These are phyloP conservation scores for Kwoniella heveanensis DNA, from an alignment of 768 basidiomycete genomes.

Conservation along the genomic window DNA sequence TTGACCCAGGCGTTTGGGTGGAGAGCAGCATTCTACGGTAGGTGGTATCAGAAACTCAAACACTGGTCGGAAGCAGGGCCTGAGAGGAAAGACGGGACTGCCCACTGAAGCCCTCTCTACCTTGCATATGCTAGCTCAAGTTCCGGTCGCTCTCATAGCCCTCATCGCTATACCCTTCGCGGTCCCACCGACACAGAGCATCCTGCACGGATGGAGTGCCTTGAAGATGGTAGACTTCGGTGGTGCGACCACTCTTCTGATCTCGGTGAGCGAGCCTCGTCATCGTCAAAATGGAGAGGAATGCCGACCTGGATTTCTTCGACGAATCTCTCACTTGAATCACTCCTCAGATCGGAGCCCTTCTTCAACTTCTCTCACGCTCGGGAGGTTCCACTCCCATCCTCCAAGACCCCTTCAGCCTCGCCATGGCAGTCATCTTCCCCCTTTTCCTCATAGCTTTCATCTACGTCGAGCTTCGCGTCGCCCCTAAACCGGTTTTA, in stretches of 20 bases:
- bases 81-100: too few species aligned
- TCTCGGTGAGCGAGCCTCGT: constrained; percentile 15
- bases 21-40: constrained; percentile 30
- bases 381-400: constrained; percentile 3
- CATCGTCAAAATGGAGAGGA: too few species aligned
- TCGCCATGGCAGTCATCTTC: constrained; percentile 3
- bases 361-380: constrained; percentile 19
- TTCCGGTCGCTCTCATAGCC: constrained; percentile 17
- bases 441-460: constrained; percentile 17
- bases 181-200: neutral
- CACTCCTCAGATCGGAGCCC: constrained; percentile 23
- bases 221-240: constrained; percentile 24
- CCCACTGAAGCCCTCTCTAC: too few species aligned
- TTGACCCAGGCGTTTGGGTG: constrained; percentile 26
- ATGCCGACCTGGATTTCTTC: too few species aligned
- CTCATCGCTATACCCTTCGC: constrained; percentile 9
- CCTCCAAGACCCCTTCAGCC: constrained; percentile 6
- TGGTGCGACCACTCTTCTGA: constrained; percentile 15
- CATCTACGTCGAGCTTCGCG: constrained; percentile 23
- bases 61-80: too few species aligned
- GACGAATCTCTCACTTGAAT: too few species aligned
- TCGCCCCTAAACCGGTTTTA: constrained; percentile 24
- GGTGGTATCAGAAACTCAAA: too few species aligned
- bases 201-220: neutral
- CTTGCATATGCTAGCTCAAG: constrained; percentile 17